These are phyloP conservation scores for Persicaria tinctoria DNA, from an alignment of 148 eudicot genomes.

Conservation along the genomic window DNA sequence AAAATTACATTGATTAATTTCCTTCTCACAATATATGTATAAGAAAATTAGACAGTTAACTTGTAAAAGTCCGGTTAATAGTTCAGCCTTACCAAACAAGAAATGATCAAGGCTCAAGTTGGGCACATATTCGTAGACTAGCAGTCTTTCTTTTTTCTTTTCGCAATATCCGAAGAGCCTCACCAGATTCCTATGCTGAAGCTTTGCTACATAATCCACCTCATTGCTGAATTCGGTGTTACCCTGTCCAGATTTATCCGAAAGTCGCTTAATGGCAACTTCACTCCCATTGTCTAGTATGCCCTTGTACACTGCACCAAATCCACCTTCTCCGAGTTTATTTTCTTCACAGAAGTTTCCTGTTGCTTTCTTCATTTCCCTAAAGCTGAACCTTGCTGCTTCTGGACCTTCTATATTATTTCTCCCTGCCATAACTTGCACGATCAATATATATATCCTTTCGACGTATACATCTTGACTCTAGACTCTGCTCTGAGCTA, in stretches of 20 bases:
- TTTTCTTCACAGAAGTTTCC: not conserved
- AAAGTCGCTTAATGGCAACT: constrained; percentile 40
- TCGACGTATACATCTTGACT: too few species aligned
- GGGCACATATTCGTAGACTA: constrained; percentile 35
- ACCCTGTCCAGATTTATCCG: constrained; percentile 36
- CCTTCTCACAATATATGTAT: too few species aligned
- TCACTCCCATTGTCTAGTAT: constrained; percentile 27
- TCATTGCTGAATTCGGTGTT: constrained; percentile 39
- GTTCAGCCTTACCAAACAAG: constrained; percentile 27
- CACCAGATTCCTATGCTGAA: constrained; percentile 41
- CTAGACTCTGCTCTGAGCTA: too few species aligned
- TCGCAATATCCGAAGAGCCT: constrained; percentile 30
- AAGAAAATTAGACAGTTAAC: not conserved
- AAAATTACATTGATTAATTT: too few species aligned
- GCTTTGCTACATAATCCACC: constrained; percentile 32
- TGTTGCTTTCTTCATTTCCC: constrained; percentile 1
- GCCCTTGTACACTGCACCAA: constrained; percentile 20
- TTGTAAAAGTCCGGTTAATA: not conserved
- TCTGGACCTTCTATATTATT: not conserved
- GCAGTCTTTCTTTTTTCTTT: constrained; percentile 26
- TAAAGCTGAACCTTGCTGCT: not conserved
- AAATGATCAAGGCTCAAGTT: constrained; percentile 36
- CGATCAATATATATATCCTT: not conserved
- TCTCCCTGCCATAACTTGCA: not conserved
- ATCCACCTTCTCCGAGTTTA: constrained; percentile 4